These are phyloP conservation scores for Avena insularis DNA, from an alignment of 176 grass and related monocot genomes.

Conservation along the genomic window DNA sequence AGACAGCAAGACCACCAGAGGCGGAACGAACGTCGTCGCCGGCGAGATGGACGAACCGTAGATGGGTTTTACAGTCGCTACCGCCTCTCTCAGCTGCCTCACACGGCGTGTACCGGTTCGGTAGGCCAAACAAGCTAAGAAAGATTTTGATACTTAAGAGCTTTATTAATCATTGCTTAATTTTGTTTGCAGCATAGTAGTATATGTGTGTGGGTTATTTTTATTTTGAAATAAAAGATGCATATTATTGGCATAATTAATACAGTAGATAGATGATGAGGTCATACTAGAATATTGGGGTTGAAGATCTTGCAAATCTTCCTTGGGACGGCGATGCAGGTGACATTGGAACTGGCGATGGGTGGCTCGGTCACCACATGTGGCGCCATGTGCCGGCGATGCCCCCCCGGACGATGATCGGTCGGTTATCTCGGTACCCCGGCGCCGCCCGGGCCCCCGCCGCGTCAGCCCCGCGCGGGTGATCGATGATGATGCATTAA, in stretches of 20 bases:
- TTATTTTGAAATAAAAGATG: background rate
- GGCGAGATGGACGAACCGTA: too few species aligned
- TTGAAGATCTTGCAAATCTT: constrained; percentile 47
- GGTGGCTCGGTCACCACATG: constrained; percentile 39
- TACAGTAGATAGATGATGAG: background rate
- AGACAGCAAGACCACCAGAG: too few species aligned
- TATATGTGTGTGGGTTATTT: background rate
- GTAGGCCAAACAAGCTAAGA: constrained; percentile 9
- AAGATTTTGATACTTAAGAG: background rate
- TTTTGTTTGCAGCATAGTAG: background rate
- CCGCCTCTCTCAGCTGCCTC: too few species aligned
- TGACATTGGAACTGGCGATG: constrained; percentile 18
- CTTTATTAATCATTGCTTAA: constrained; percentile 11
- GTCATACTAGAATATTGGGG: constrained; percentile 37
- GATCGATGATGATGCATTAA: background rate
- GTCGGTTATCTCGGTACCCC: background rate
- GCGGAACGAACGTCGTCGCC: too few species aligned
- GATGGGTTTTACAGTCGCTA: too few species aligned
- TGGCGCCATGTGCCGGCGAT: constrained; percentile 51
- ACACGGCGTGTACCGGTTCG: too few species aligned
- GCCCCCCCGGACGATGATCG: constrained; percentile 27
- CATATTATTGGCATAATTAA: background rate
- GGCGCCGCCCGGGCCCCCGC: background rate
- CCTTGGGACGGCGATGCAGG: constrained; percentile 40
- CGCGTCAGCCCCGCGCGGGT: background rate